Evolutionary conservation across 768 basidiomycete species (phyloP).

Genomic region (Chalciporus pseudorubinellus): DNA sequence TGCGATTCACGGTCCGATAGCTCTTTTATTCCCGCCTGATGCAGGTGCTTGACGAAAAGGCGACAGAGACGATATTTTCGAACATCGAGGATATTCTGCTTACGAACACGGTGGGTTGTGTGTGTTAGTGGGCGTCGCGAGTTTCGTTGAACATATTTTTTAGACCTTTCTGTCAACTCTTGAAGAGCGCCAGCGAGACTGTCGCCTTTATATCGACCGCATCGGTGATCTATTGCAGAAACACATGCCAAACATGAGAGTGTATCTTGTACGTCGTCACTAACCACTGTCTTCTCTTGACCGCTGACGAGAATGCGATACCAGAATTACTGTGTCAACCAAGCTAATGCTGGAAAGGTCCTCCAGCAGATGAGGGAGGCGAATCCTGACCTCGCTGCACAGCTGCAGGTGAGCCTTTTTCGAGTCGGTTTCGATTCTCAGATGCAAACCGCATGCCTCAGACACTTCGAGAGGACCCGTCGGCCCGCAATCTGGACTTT

Average conservation of each 20-base stretch:
- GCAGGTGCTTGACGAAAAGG: constrained; percentile 67
- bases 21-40: constrained; percentile 84
- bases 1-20: constrained; percentile 34
- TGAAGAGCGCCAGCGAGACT: constrained; percentile 89
- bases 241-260: constrained; percentile 73
- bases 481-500: constrained; percentile 78
- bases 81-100: constrained; percentile 92
- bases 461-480: constrained; percentile 74
- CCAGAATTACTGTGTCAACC: constrained; percentile 83
- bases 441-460: constrained; percentile 27
- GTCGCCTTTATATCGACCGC: constrained; percentile 84
- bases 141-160: neutral
- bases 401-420: constrained; percentile 55
- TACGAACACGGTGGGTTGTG: constrained; percentile 71
- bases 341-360: constrained; percentile 71
- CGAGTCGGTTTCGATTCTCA: constrained; percentile 2
- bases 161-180: constrained; percentile 83
- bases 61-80: constrained; percentile 80
- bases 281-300: neutral
- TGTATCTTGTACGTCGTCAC: constrained; percentile 63
- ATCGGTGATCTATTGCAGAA: constrained; percentile 82
- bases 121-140: neutral
- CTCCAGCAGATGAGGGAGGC: constrained; percentile 70
- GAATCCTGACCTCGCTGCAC: constrained; percentile 60
- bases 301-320: too few relatives aligned